Conservation (phyloP, 2,329 filamentous ascomycete genomes). For the Phaeosphaeriaceae sp. region DNA sequence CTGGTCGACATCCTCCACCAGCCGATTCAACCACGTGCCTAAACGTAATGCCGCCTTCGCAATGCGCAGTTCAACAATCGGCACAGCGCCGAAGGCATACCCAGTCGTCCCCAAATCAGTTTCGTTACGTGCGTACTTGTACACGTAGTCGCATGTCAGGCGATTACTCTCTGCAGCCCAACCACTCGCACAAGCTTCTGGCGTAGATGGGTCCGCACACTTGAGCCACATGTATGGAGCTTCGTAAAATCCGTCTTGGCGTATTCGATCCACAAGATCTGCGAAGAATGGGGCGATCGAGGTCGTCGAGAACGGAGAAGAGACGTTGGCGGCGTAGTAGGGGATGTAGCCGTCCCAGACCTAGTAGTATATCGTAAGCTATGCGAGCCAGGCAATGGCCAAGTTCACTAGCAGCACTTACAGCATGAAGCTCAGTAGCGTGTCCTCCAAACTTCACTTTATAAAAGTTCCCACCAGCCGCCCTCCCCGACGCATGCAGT, state of each 20-base stretch:
- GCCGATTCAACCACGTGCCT: slow-evolving; percentile 49
- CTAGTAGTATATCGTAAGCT: slow-evolving; percentile 33
- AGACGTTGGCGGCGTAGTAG: slow-evolving; percentile 45
- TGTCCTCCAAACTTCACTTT: slow-evolving; percentile 45
- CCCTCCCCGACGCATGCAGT: slow-evolving; percentile 49
- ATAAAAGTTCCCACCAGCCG: slow-evolving; percentile 48
- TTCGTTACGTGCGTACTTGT: slow-evolving; percentile 35
- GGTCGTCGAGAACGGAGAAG: slow-evolving; percentile 42
- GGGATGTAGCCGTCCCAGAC: slow-evolving; percentile 51
- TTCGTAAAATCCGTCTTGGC: slow-evolving; percentile 44
- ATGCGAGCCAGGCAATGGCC: not conserved
- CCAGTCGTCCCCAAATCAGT: slow-evolving; percentile 46
- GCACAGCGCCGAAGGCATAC: slow-evolving; percentile 48
- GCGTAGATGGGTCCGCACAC: slow-evolving; percentile 42
- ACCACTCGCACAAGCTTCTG: slow-evolving; percentile 41
- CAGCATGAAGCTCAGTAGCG: slow-evolving; percentile 47
- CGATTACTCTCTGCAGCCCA: slow-evolving; percentile 51
- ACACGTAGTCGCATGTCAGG: slow-evolving; percentile 51
- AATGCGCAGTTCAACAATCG: slow-evolving; percentile 51
- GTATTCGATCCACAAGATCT: slow-evolving; percentile 45
- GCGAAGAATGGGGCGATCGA: slow-evolving; percentile 47
- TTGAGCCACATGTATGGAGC: slow-evolving; percentile 46
- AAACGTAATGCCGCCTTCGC: slow-evolving; percentile 50
- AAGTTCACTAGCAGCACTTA: slow-evolving; percentile 21
- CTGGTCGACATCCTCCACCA: slow-evolving; percentile 28